Evolutionary conservation across 2,329 filamentous ascomycete species (phyloP), one percentile per base, ranked within the genome.

Genomic region (Colletotrichum karsti): DNA sequence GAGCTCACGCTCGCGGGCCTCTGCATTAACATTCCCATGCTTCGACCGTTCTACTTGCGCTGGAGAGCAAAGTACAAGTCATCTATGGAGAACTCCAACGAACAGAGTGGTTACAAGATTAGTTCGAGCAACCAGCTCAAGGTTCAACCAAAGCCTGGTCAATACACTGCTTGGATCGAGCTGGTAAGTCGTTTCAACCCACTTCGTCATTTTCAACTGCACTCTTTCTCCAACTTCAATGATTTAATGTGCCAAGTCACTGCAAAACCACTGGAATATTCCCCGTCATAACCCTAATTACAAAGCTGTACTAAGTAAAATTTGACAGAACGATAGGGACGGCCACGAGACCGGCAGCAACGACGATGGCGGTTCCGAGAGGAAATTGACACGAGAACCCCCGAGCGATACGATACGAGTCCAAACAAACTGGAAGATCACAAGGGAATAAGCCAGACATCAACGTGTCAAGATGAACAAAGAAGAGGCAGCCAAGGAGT

Each of bases 1-100:
- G 81, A 82, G 59, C 79, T 80, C 0, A 80, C 79, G 56, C 74
- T 82, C 5, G 80, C 77, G 39, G 80, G 82, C 63, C 71, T 82
- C 8, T 82, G 80, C 67, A 77, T 82, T 57, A 81, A 79, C 66
- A 75, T 82, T 53, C 81, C 81, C 2, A 82, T 82, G 80, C 73
- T 82, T 5, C 75, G 79, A 39, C 75, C 80, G 2, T 76, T 81
- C 57, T 80, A 76, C 63, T 70, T 71, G 12, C 73, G 74, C 55
- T 79, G 77, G 65, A 76, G 73, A 66, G 74, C 77, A 60, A 70
- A 75, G 44, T 74, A 77, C 62, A 77, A 77, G 4, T 75, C 75
- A 0, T 78, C 77, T 37, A 57, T 77, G 3, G 60, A 72, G 8
- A 75, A 79, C 24, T 74, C 65, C 44, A 68, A 73, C 24, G 66